These are phyloP conservation scores for Dissophora globulifera DNA, from an alignment of 192 early-diverging fungal species.

Conservation along the genomic window DNA sequence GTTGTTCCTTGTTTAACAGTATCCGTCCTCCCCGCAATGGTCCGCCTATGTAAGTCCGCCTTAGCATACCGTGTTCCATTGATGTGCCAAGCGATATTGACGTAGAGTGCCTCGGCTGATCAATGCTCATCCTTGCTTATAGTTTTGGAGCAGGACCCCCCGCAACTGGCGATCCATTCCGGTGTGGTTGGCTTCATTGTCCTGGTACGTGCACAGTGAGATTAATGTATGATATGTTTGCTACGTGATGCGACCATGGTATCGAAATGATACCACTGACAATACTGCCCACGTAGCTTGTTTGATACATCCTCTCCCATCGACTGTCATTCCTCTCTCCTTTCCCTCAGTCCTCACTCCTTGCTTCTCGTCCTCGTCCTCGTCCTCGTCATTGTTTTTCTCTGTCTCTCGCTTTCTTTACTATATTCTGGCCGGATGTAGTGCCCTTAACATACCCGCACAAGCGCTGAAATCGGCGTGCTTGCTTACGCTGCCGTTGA, in stretches of 20 bases:
- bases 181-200: constrained; percentile 35
- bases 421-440: too few species aligned
- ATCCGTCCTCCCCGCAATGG: background rate
- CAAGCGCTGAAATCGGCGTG: too few species aligned
- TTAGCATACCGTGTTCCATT: background rate
- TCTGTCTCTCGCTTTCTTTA: too few species aligned
- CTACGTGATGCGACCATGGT: too few species aligned
- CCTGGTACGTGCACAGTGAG: constrained; percentile 50
- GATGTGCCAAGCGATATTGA: background rate
- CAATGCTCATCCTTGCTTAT: constrained; percentile 4
- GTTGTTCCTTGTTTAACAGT: background rate
- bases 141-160: constrained; percentile 45
- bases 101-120: background rate
- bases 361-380: background rate
- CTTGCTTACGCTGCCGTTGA: too few species aligned
- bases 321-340: constrained; percentile 21
- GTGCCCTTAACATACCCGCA: too few species aligned
- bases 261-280: background rate
- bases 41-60: background rate
- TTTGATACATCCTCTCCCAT: constrained; percentile 1
- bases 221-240: too few species aligned
- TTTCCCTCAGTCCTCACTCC: too few species aligned
- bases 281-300: background rate
- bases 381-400: background rate
- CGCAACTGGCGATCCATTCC: constrained; percentile 27